Base-by-base conservation (phyloP, 2,329 filamentous ascomycete genomes). In the Phoma sp. region DNA sequence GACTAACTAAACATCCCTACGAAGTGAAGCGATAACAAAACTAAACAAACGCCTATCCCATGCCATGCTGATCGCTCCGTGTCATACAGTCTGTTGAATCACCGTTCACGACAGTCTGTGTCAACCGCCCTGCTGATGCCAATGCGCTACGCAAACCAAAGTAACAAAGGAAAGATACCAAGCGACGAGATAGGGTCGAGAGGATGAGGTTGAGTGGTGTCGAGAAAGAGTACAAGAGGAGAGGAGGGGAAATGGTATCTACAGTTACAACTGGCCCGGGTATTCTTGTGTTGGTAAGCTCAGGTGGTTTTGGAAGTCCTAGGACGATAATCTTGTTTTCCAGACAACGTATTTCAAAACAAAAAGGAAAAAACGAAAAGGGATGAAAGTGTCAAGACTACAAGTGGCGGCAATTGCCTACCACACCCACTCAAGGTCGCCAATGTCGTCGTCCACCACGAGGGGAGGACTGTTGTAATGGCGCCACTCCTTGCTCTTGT, bases 351-450 rank as follows among this genome's bases (percentile, higher is more conserved):
- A 56, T 65, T 52, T 55, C 41, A 41, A 51, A 63, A 17, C 33
- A 37, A 27, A 57, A 55, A 51, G 63, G 64, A 51, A 53, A 45
- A 56, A 62, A 62, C 63, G 57, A 58, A 60, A 69, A 72, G 66
- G 66, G 71, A 74, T 74, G 65, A 67, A 69, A 69, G 68, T 70
- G 72, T 74, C 73, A 74, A 74, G 71, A 79, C 81, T 84, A 86
- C 76, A 85, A 82, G 76, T 86, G 84, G 75, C 85, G 81, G 74
- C 44, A 87, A 87, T 76, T 90, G 87, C 87, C 91, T 96, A 80
- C 90, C 91, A 82, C 92, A 96, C 91, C 88, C 94, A 96, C 86
- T 96, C 92, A 81, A 93, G 80, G 72, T 94, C 90, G 72, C 88
- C 88, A 75, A 91, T 84, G 79, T 89, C 88, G 71, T 89, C 87